Base-by-base conservation (phyloP, 78 protist genomes). In the Polysphondylium violaceum region DNA sequence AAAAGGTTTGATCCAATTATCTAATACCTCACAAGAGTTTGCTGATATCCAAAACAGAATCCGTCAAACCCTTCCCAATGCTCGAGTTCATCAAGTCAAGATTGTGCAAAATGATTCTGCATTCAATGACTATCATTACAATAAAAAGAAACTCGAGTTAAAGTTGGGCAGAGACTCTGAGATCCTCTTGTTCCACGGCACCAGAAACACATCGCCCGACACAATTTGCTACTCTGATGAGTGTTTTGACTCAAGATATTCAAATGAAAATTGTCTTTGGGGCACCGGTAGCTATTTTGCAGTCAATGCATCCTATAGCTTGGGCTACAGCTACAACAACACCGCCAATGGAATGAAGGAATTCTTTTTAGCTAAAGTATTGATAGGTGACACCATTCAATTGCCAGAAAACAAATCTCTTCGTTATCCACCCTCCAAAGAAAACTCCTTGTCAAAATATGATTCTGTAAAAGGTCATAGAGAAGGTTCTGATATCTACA, bases 361-460 rank as follows among this genome's bases (percentile, higher is more conserved):
- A 68, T 44, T 68, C 59, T 68, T 68, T 68, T 16, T 68, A 27
- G 76, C 76, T 0, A 68, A 43, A 44, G 76, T 68, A 40, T 44
- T 68, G 43, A n/a, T 27, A 27, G 76, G 76, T 16, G 76, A 68
- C 14, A 27, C 76, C 9, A 25, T 68, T 68, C 5, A 9, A 12
- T 25, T 44, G 25, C 53, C 27, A 8, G 44, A 25, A 68, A 21
- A 17, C 3, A n/a, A 6, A 7, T 36, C 50, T 14, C 0, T 68
- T 19, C 50, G 16, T 35, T 14, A n/a, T 9, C 76, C 76, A 44
- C 73, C 76, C 0, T 1, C 6, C n/a, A 68, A 68, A 41, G 3
- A 17, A 40, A 25, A 43, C 44, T 7, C 12, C 16, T 6, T 2
- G 38, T 33, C 7, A 0, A 3, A 38, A 7, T 68, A 68, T 68